Base-by-base conservation (phyloP, 768 basidiomycete genomes). In the Multifurca ochricompacta region DNA sequence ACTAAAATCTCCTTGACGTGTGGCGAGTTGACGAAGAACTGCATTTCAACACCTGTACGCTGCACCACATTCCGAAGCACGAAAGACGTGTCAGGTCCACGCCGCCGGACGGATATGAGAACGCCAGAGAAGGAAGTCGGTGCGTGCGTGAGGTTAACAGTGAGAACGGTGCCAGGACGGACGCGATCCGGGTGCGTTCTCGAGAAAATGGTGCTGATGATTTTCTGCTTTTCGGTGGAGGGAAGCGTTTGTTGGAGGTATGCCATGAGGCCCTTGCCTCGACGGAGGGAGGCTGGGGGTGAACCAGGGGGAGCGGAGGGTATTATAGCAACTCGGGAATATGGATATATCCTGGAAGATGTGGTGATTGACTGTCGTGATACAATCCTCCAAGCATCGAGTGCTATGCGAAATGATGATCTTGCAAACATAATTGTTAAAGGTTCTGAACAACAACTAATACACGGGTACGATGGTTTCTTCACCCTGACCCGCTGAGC, bases 21-120 rank as follows among this genome's bases (percentile, higher is more conserved):
- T 27, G 95, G 94, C 48, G 87, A 89, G 64, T 80, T 82, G 59
- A 84, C 81, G 67, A 85, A 92, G 72, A 91, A 88, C 65, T 85
- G 86, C 85, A 91, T 85, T 75, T 97, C 95, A 35, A 96, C 86
- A 11, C 93, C 94, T 11, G 87, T 91, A 59, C 91, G 78, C 63
- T 91, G 87, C 48, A 98, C 78, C 60, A 96, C 80, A 70, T 97
- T 97, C 59, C 95, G 80, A 48, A 98, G 71, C 49, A 83, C 75
- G 65, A 98, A 88, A n/a, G 83, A 86, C 25, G 91, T 92, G 70
- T 91, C 90, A 27, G 81, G 76, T 1, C 93, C 94, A 35, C 87
- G 80, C 63, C 90, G 79, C 48, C 90, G 81, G 60, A 94, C 78
- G 28, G 82, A 80, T 63, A 96, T 77, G 53, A 98, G 75, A 41